Base-by-base conservation (phyloP, 2,329 filamentous ascomycete species). In the Metarhizium guizhouense region DNA sequence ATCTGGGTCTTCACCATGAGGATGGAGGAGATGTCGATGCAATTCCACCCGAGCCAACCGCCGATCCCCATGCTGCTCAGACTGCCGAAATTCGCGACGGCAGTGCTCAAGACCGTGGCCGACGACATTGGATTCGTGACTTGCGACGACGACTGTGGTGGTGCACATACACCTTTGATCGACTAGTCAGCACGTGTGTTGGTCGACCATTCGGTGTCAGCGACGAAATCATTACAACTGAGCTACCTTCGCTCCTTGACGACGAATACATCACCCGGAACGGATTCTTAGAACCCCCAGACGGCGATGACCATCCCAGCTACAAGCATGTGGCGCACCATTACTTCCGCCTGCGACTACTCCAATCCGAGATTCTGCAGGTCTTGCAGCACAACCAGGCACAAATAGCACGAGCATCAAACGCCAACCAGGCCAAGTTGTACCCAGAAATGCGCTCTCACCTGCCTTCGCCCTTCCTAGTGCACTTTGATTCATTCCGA, bases 211-310 rank as follows among this genome's bases (percentile, higher is more conserved):
- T 96, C 65, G 92, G 93, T 34, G 90, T 97, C 60, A 92, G 88
- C n/a, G 94, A 97, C 72, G 89, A 95, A 68, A 90, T 95, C 60
- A 90, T 97, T 64, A 97, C 93, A 14, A 96, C 93, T 1, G 90
- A 96, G 65, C 95, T 96, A 61, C 93, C 93, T 1, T 96, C 90
- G 3, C 72, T 92, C 54, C 76, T 96, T 43, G 92, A 96, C 64
- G 93, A 97, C 70, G 82, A 84, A 58, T 92, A 87, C 67, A 96
- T 97, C 64, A 95, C 90, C 1, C 83, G 85, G 8, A 78, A 79
- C 18, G 92, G 93, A 10, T 87, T 96, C 63, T 64, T 83, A 36
- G 77, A 82, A 11, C 80, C 84, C 2, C 76, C 80, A 1, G 69
- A 75, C 0, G 80, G 82, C n/a, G 69, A 76, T 51, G 74, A 76